Base-by-base conservation (phyloP, 106 monocot species). In the Narthecium ossifragum region DNA sequence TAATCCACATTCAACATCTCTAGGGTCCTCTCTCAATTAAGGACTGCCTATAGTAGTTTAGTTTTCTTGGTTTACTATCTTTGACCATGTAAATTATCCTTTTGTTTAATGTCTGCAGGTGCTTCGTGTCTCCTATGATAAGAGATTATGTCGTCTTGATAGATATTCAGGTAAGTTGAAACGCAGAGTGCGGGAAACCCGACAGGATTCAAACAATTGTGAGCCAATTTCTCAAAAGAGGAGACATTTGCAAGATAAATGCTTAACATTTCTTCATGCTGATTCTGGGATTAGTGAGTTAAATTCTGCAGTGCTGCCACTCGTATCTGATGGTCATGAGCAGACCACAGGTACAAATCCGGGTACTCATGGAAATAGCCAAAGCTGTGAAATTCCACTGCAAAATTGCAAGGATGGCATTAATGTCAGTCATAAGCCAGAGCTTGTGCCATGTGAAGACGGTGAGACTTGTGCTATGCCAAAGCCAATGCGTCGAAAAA, bases 121-220 rank as follows among this genome's bases (percentile, higher is more conserved):
- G 8, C 80, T 90, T 23, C 85, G 80, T 31, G 71, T 72, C 54
- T 90, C 73, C 22, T 78, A 78, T 67, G 82, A 75, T 63, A 82
- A 66, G 56, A 24, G 66, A 5, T 55, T 62, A 31, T 57, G 49
- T 32, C 69, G 45, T 34, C 37, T 60, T 14, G 36, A 38, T 40
- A 62, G 40, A 60, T 45, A 60, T 46, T 27, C 22, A 48, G 61
- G 30, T 8, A 36, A 32, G 15, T 27, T 49, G 53, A 69, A 76
- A 54, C 24, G 40, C 51, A 68, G 34, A 50, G 40, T 47, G 17
- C 34, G 34, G 28, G 57, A 58, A 55, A 53, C 31, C 21, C 40
- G 31, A 55, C 18, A 11, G 13, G 69, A 36, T 26, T 11, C 36
- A 40, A 17, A 45, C 25, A 31, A 12, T 49, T 25, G 29, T 65